These are phyloP conservation scores for Tephrocybe sp. DNA, from an alignment of 768 basidiomycete genomes.

Conservation along the genomic window DNA sequence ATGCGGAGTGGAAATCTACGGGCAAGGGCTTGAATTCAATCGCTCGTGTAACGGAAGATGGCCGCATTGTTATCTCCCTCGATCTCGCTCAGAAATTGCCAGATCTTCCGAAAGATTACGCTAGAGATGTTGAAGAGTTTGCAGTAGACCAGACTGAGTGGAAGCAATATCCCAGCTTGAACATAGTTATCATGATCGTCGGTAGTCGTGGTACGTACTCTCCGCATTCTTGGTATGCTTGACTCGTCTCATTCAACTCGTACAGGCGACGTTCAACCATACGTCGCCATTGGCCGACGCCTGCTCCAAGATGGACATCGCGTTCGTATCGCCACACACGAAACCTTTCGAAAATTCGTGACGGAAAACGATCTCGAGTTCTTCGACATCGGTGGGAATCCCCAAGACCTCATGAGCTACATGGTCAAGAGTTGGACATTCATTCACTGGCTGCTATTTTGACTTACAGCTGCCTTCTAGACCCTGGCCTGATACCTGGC, in stretches of 20 bases:
- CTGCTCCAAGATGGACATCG: conserved; percentile 54
- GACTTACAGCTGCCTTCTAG: conserved; percentile 28
- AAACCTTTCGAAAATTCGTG: conserved; percentile 58
- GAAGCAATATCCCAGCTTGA: conserved; percentile 41
- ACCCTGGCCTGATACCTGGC: conserved; percentile 66
- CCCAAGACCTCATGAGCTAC: conserved; percentile 66
- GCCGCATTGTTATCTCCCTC: conserved; percentile 46
- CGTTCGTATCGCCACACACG: conserved; percentile 62
- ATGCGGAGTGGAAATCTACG: conserved; percentile 35
- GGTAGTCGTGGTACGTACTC: conserved; percentile 61
- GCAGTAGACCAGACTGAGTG: conserved; percentile 40
- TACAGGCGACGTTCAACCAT: conserved; percentile 68
- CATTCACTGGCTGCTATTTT: not conserved
- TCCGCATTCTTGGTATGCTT: not conserved
- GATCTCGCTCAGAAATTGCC: conserved; percentile 50
- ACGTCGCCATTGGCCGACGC: conserved; percentile 53
- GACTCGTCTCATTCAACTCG: not conserved
- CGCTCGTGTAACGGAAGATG: conserved; percentile 42
- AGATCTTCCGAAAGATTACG: conserved; percentile 48
- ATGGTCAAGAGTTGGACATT: conserved; percentile 63
- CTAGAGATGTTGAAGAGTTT: conserved; percentile 48
- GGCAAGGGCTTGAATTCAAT: conserved; percentile 44
- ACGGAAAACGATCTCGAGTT: conserved; percentile 53
- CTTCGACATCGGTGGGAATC: conserved; percentile 62
- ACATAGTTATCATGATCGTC: conserved; percentile 67